phyloP scores from a whole-genome alignment of 768 basidiomycete species.

The Pluteus cervinus region DNA sequence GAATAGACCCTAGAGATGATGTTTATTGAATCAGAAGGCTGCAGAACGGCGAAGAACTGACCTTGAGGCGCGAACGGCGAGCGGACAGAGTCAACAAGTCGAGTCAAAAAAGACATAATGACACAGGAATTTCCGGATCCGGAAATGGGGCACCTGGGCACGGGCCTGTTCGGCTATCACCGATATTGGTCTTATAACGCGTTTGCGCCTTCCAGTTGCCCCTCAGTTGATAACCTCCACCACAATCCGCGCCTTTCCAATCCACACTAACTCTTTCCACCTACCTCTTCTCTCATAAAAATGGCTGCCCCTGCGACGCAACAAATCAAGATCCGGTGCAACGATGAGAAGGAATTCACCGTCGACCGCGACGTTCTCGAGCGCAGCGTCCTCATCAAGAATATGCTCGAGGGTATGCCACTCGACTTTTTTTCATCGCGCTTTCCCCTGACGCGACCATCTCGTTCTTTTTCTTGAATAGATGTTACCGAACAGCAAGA shows the following conservation, averaged over 20 bases:
- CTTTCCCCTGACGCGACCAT: slow-evolving; percentile 8
- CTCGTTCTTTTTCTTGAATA: slow-evolving; percentile 24
- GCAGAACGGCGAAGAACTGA: slow-evolving; percentile 13
- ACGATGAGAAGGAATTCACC: slow-evolving; percentile 88
- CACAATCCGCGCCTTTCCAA: slow-evolving; percentile 8
- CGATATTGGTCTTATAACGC: slow-evolving; percentile 27
- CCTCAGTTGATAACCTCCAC: slow-evolving; percentile 9
- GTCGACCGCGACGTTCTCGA: slow-evolving; percentile 94
- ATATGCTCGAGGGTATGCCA: slow-evolving; percentile 92
- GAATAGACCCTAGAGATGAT: slow-evolving; percentile 56
- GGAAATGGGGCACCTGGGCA: slow-evolving; percentile 15
- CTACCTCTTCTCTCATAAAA: slow-evolving; percentile 12
- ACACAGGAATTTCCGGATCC: slow-evolving; percentile 13
- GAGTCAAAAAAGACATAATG: slow-evolving; percentile 45
- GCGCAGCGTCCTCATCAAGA: slow-evolving; percentile 95
- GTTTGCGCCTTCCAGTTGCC: slow-evolving; percentile 13
- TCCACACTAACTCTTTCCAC: slow-evolving; percentile 14
- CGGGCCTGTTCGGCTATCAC: slow-evolving; percentile 29
- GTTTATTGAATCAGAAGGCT: slow-evolving; percentile 3
- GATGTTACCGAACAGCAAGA: slow-evolving; percentile 95
- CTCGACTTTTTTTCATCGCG: slow-evolving; percentile 6
- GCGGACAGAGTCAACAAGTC: slow-evolving; percentile 27
- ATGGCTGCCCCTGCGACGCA: slow-evolving; percentile 8
- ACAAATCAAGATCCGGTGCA: slow-evolving; percentile 12
- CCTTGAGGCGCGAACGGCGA: slow-evolving; percentile 49